phyloP scores from a whole-genome alignment of 1,284 basidiomycete genomes.

The Filobasidium uniguttulatum region DNA sequence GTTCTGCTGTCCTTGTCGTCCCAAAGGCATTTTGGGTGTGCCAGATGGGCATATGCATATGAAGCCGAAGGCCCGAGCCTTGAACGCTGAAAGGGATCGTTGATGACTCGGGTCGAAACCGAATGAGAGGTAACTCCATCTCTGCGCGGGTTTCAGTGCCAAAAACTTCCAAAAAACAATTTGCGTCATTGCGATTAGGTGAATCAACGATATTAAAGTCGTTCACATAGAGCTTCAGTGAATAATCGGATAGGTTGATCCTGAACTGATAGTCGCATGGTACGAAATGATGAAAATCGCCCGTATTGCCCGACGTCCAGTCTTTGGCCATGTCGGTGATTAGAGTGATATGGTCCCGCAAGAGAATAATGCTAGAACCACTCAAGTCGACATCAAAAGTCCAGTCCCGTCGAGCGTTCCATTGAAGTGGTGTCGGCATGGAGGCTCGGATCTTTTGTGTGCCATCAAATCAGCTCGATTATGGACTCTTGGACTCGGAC shows the following conservation, averaged over 20 bases:
- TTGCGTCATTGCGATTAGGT: conserved; percentile 59
- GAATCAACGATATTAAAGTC: conserved; percentile 92
- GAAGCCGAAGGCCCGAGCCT: conserved; percentile 46
- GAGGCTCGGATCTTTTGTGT: conserved; percentile 30
- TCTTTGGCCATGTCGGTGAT: conserved; percentile 76
- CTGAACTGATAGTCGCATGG: conserved; percentile 64
- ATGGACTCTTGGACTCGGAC: too few relatives aligned
- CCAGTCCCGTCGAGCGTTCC: conserved; percentile 57
- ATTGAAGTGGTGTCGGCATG: conserved; percentile 40
- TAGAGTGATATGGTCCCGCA: conserved; percentile 85
- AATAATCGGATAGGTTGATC: conserved; percentile 57
- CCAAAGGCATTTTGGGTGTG: conserved; percentile 60
- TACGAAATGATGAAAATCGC: conserved; percentile 64
- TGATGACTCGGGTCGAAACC: conserved; percentile 51
- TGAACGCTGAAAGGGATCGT: conserved; percentile 45
- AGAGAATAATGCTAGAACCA: conserved; percentile 56
- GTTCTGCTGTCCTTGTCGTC: conserved; percentile 35
- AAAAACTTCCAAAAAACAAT: conserved; percentile 60
- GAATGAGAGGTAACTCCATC: conserved; percentile 52
- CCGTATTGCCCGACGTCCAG: conserved; percentile 67
- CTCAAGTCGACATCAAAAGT: conserved; percentile 53
- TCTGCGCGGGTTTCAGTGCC: conserved; percentile 47
- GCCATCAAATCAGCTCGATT: conserved; percentile 1
- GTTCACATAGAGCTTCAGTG: conserved; percentile 70
- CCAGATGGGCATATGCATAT: conserved; percentile 67